Base-by-base conservation (phyloP, 352 stramenopile genomes). In the Globisporangium polare region DNA sequence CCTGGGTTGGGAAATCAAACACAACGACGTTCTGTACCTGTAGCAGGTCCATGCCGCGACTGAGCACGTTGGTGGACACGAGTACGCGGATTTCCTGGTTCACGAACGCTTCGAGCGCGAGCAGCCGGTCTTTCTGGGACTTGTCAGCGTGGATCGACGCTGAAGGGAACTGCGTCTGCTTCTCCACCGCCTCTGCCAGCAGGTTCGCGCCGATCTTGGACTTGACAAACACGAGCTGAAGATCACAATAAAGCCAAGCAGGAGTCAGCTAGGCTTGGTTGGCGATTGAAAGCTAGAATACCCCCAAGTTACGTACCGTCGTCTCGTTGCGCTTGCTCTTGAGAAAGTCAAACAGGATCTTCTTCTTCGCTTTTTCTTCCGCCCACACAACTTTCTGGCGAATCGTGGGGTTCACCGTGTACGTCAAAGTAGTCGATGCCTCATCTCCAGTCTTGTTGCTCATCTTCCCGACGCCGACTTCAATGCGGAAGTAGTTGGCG, bases 11-110 rank as follows among this genome's bases (percentile, higher is more conserved):
- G 12, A 88, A 77, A 50, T 93, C 84, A 64, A 90, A 93, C 2
- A 93, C 66, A 9, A 92, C 80, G 12, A 93, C 78, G 22, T 82
- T 80, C 37, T 88, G 66, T 18, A 91, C 78, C 3, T 78, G 70
- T 7, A 90, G 54, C 15, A 91, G 37, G 53, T 93, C 72, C 63
- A 91, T 89, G 22, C 84, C 84, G 31, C 84, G 84, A 17, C 82
- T 81, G n/a, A 93, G 57, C 27, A 91, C 70, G 52, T 80, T 88
- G 6, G 84, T 93, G 0, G 82, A 80, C 6, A 93, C 80, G 6
- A 91, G 65, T 27, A 91, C 69, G 3, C 63, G 66, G 2, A 78
- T 51, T 7, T 75, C 52, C 53, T 80, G 47, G 10, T 77, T 80
- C 20, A 91, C 68, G 60, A 91, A 93, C 1, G 71, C 51, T 63